Conservation (phyloP, 306 rosid species). For the Corylus avellana region DNA sequence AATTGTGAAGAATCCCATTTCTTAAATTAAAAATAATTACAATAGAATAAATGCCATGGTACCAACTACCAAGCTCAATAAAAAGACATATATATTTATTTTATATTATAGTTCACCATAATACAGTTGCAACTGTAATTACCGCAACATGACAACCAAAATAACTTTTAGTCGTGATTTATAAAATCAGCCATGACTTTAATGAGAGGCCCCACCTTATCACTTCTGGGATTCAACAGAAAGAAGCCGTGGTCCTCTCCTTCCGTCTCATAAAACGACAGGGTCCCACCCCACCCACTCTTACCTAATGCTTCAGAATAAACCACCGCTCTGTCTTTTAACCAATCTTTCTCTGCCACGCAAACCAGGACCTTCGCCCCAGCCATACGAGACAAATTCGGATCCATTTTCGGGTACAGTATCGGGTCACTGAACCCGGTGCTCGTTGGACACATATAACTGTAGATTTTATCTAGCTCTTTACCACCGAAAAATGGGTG, state of each 20-base stretch:
- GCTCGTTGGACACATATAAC: conserved; percentile 13
- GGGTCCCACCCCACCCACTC: conserved; percentile 23
- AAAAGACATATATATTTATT: too few species aligned
- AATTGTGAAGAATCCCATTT: too few species aligned
- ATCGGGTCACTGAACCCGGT: conserved; percentile 15
- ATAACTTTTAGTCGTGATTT: neutral
- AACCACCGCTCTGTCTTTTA: conserved; percentile 18
- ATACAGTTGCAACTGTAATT: neutral
- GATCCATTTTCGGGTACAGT: conserved; percentile 21
- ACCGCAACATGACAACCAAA: neutral
- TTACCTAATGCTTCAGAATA: conserved; percentile 6
- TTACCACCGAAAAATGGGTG: conserved; percentile 24
- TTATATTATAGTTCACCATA: too few species aligned
- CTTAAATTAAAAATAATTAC: too few species aligned
- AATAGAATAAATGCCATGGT: too few species aligned
- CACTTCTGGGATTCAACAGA: conserved; percentile 14
- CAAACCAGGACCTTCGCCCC: conserved; percentile 25
- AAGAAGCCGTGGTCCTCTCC: conserved; percentile 33
- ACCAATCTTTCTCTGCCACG: conserved; percentile 28
- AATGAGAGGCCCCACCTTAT: neutral
- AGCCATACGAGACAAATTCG: conserved; percentile 1
- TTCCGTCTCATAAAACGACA: conserved; percentile 11
- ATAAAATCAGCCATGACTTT: conserved; percentile 8
- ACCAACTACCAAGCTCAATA: too few species aligned
- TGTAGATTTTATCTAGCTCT: conserved; percentile 12